phyloP scores from a whole-genome alignment of 495 filamentous ascomycete genomes.

The Aspergillus homomorphus region DNA sequence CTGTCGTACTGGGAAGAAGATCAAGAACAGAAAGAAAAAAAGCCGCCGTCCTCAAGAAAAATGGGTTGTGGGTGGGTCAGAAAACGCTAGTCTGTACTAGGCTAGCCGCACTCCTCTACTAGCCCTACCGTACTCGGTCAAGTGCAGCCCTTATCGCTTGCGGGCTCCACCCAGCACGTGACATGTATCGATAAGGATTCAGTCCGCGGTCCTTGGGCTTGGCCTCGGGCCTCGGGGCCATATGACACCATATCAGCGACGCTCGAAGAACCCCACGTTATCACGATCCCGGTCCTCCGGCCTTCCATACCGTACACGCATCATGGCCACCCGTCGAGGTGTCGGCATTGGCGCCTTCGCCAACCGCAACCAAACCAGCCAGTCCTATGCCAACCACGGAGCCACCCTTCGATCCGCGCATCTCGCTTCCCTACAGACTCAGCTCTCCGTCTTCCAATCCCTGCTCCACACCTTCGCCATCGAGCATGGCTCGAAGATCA shows the following conservation, averaged over 20 bases:
- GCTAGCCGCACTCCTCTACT: slow-evolving; percentile 10
- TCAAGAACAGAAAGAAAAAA: slow-evolving; percentile 24
- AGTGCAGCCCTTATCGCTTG: slow-evolving; percentile 32
- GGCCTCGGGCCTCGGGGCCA: not conserved
- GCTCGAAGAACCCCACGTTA: slow-evolving; percentile 7
- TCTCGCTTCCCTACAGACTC: slow-evolving; percentile 77
- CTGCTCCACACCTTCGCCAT: slow-evolving; percentile 90
- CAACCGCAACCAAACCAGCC: slow-evolving; percentile 71
- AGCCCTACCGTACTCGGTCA: slow-evolving; percentile 12
- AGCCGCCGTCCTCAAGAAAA: slow-evolving; percentile 25
- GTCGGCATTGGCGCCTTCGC: slow-evolving; percentile 92
- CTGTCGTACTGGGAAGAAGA: slow-evolving; percentile 36
- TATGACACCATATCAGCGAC: not conserved
- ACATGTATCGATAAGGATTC: slow-evolving; percentile 4
- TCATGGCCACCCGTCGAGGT: slow-evolving; percentile 55
- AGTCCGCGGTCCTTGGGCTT: not conserved
- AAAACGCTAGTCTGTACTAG: slow-evolving; percentile 16
- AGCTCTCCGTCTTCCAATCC: slow-evolving; percentile 93
- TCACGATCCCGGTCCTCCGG: not conserved
- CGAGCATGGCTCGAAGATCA: slow-evolving; percentile 91
- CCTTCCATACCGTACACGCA: slow-evolving; percentile 5
- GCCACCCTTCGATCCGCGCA: slow-evolving; percentile 76
- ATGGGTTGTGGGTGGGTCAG: slow-evolving; percentile 36
- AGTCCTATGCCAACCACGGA: slow-evolving; percentile 87
- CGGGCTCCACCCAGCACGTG: slow-evolving; percentile 20